A percentile compares a stretch with the other conserved stretches of the same genome.
phyloP scores from a whole-genome alignment of 176 grass and related monocot species.

The Microstegium vimineum region DNA sequence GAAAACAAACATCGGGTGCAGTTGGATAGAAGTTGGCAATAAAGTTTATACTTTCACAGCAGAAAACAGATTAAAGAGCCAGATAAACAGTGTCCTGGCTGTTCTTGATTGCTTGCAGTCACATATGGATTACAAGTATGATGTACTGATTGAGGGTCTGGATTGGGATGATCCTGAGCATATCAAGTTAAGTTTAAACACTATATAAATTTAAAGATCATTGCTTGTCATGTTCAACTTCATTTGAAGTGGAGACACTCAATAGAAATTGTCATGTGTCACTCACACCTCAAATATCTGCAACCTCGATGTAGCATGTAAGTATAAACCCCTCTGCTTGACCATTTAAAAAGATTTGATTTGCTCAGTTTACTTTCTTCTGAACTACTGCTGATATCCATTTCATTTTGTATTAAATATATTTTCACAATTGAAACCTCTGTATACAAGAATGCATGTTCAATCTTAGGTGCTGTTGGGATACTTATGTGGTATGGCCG shows the following conservation, averaged over 20 bases:
- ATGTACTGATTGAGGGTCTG: constrained; percentile 17
- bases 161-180: constrained; percentile 8
- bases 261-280: not conserved
- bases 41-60: constrained; percentile 46
- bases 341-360: not conserved
- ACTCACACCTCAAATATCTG: not conserved
- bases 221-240: not conserved
- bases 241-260: not conserved
- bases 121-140: constrained; percentile 36
- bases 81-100: constrained; percentile 24
- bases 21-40: constrained; percentile 55
- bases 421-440: not conserved
- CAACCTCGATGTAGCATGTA: constrained; percentile 20
- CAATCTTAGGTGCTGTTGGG: too few relatives aligned
- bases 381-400: not conserved
- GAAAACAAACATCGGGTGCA: constrained; percentile 48
- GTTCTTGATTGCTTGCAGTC: constrained; percentile 43
- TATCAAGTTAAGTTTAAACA: not conserved
- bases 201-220: constrained; percentile 3
- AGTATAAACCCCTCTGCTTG: not conserved
- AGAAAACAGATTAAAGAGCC: constrained; percentile 37
- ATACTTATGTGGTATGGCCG: too few relatives aligned
- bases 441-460: not conserved
- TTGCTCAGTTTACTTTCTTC: not conserved
- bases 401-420: not conserved